These are phyloP conservation scores for Bipolaris cookei DNA, from an alignment of 2,329 filamentous ascomycete genomes.

Conservation along the genomic window DNA sequence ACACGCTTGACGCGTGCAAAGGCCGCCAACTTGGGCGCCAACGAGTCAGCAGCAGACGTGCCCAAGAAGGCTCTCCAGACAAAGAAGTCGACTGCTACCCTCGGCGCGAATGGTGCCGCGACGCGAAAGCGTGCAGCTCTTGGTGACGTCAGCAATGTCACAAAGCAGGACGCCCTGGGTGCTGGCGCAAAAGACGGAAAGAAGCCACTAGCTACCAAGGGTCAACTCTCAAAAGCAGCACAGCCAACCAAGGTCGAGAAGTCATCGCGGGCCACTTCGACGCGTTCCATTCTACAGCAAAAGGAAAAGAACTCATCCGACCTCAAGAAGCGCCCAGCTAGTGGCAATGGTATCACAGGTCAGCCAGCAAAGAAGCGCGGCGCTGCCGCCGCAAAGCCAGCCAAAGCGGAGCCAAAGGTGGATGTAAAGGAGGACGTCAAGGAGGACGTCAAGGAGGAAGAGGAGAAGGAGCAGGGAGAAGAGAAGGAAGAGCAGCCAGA, in stretches of 20 bases:
- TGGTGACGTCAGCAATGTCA: constrained; percentile 94
- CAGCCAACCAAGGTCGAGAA: constrained; percentile 86
- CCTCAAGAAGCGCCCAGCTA: constrained; percentile 76
- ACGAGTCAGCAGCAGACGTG: constrained; percentile 62
- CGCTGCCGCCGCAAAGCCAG: constrained; percentile 58
- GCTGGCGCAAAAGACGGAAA: constrained; percentile 63
- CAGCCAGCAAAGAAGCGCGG: constrained; percentile 73
- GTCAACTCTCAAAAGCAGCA: constrained; percentile 76
- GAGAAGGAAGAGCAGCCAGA: constrained; percentile 55
- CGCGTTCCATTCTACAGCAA: constrained; percentile 66
- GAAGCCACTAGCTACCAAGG: constrained; percentile 69
- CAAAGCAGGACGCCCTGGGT: constrained; percentile 67
- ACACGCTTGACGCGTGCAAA: constrained; percentile 94
- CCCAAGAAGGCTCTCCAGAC: constrained; percentile 57
- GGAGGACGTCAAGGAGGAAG: constrained; percentile 60
- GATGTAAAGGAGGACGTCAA: constrained; percentile 58
- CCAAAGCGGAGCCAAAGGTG: constrained; percentile 62
- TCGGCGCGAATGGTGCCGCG: constrained; percentile 50
- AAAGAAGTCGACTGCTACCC: constrained; percentile 53
- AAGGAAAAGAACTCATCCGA: constrained; percentile 77
- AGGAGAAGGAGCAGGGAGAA: constrained; percentile 64
- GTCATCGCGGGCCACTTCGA: constrained; percentile 63
- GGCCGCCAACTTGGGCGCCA: constrained; percentile 70
- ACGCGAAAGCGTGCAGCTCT: constrained; percentile 81
- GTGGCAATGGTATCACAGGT: constrained; percentile 72